Base-by-base conservation (phyloP, 169 alveolate species). In the Cyclospora cayetanensis region DNA sequence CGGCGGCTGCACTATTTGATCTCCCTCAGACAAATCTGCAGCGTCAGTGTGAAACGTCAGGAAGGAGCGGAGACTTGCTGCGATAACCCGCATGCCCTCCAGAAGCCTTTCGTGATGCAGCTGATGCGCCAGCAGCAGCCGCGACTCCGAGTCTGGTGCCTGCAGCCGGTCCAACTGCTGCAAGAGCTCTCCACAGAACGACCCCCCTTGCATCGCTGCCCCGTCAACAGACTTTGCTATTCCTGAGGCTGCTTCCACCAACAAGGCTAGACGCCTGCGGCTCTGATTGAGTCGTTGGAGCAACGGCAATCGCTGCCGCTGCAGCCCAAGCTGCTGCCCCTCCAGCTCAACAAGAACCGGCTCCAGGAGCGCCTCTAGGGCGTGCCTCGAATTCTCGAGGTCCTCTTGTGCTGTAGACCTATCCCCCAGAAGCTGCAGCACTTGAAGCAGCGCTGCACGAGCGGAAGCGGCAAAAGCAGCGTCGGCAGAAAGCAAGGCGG, bases 141-240 rank as follows among this genome's bases (percentile, higher is more conserved):
- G 3, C 35, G 63, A 29, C 39, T 5, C 2, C 39, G 41, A 72
- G 63, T 72, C 60, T 0, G 84, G 84, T 18, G 84, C 63, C 60
- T 72, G 84, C 84, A 72, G 60, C 63, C 35, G 84, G 39, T 72
- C 37, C 84, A 53, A 72, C 84, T 72, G 84, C 84, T 72, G 84
- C 84, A 72, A 39, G 63, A 72, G 84, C 84, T 20, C 37, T 29
- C 29, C 3, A 27, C 84, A 72, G 84, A 72, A 39, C n/a, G 84
- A 60, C 25, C 84, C 84, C 63, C 84, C 84, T 22, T 1, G 53
- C 37, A 42, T 27, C 50, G 15, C n/a, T 46, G 7, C 80, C 15
- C 80, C 80, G 18, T 66, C 80, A 11, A 29, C 80, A 1, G 80
- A 25, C 20, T 41, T 35, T 12, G 84, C 84, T 15, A 72, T 35